Conservation (phyloP, 1,284 basidiomycete species). For the Takashimella koratensis region DNA sequence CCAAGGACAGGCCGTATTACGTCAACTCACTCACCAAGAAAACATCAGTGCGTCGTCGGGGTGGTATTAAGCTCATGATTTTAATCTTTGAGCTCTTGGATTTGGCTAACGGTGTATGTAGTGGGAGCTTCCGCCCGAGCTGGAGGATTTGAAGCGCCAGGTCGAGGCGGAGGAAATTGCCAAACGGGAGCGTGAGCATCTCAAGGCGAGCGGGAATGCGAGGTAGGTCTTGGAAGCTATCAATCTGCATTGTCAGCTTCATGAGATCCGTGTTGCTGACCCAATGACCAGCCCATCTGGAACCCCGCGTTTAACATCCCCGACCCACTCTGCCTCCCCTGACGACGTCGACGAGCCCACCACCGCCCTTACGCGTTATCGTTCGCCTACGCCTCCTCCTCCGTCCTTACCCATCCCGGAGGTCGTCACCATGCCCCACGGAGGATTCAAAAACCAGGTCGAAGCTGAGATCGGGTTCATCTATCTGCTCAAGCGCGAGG, state of each 20-base stretch:
- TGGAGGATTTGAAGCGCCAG: constrained; percentile 71
- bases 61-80: background rate
- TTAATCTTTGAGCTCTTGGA: background rate
- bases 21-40: constrained; percentile 62
- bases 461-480: constrained; percentile 93
- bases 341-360: constrained; percentile 5
- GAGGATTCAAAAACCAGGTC: constrained; percentile 77
- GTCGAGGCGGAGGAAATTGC: constrained; percentile 66
- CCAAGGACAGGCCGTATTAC: constrained; percentile 84
- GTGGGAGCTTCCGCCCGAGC: constrained; percentile 91
- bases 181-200: constrained; percentile 10
- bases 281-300: constrained; percentile 6
- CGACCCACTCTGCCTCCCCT: constrained; percentile 18
- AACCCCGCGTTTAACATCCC: background rate
- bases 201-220: constrained; percentile 17
- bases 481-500: constrained; percentile 78
- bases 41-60: constrained; percentile 33
- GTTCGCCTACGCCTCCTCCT: constrained; percentile 5
- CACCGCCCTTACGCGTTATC: constrained; percentile 5
- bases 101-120: constrained; percentile 35
- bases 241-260: no score
- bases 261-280: no score
- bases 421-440: constrained; percentile 66
- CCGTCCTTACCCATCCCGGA: constrained; percentile 8
- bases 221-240: constrained; percentile 25